Base-by-base conservation (phyloP, 2,329 filamentous ascomycete genomes). In the Aspergillus ustus region DNA sequence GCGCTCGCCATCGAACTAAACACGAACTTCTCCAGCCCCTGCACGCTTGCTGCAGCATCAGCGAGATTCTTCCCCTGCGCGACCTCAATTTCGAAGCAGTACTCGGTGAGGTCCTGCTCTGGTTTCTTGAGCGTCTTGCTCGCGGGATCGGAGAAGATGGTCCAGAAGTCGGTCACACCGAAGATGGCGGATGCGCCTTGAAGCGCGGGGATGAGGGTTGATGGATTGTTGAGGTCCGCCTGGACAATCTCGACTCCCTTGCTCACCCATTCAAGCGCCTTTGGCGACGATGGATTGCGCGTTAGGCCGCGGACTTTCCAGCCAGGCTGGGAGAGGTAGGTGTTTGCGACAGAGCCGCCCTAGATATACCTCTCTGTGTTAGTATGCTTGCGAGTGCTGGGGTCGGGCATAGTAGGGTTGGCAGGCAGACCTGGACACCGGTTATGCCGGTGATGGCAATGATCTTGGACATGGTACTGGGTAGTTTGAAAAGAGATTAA, bases 81-180 rank as follows among this genome's bases (percentile, higher is more conserved):
- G 20, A 46, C 43, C 43, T 46, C 43, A 9, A 46, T 17, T n/a
- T 46, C 43, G 17, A 46, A 46, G 43, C 11, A 15, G 7, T 46
- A 46, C 20, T 46, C 43, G 5, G 43, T 46, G 3, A 46, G 9
- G 19, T 46, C 43, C 43, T 46, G 43, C 17, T 46, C 43, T 15
- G 43, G 2, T 17, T 20, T 46, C 43, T 46, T 46, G 9, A 15
- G 7, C 1, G 8, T 20, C 51, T 34, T 53, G 51, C 51, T 53
- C 2, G 4, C 51, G 31, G 31, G 2, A 40, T 53, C 51, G 9
- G 29, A 31, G 51, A 53, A 53, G 51, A 53, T 43, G 15, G 51
- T 53, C 51, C 51, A 53, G 51, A 53, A 53, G 29, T 53, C 51
- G 15, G 51, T 53, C 8, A 53, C 51, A 29, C 51, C 51, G 29